Base-by-base conservation (phyloP, 129 eudicot species). In the Lactuca sativa region DNA sequence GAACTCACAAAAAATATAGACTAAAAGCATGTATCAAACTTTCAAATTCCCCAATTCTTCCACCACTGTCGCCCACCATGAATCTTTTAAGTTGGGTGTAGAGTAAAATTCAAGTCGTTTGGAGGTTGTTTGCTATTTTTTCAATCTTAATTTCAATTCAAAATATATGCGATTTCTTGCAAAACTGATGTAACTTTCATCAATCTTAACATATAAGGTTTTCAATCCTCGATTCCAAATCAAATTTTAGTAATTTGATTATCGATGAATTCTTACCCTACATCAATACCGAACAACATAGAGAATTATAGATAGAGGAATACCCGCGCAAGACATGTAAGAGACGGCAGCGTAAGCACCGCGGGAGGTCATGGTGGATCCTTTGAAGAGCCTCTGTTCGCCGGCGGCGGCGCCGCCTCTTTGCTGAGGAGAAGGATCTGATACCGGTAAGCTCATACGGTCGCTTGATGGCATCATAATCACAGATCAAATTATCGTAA, bases 241-340 rank as follows among this genome's bases (percentile, higher is more conserved):
- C 15, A 63, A 5, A 6, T 16, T 63, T 38, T 34, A 51, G 54
- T 21, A 16, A 60, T 47, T 48, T 12, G 34, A 49, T 47, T 15
- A 60, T 43, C 54, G 62, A 16, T 17, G 9, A 17, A 33, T 34
- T 59, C 63, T 38, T 32, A 76, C 59, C 44, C 21, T 17, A 12
- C 30, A 63, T 18, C 31, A 62, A 18, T 34, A 18, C 4, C 9
- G 6, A 3, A 48, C 11, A 54, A 15, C 7, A 55, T 5, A 67
- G 13, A 51, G 12, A 67, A 57, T 7, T 21, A 56, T 3, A 30
- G 33, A 25, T 38, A 72, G 41, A 59, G 12, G 62, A 49, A 15
- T 84, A 92, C 98, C 99, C 66, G 99, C 99, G 40, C 97, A 93
- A 59, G 90, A 34, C 99, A 93, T 93, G 82, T 93, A 90, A 63